Evolutionary conservation across 192 early-diverging fungal species (phyloP), one percentile per base, ranked within the genome.

Genomic region (Diversispora epigaea): DNA sequence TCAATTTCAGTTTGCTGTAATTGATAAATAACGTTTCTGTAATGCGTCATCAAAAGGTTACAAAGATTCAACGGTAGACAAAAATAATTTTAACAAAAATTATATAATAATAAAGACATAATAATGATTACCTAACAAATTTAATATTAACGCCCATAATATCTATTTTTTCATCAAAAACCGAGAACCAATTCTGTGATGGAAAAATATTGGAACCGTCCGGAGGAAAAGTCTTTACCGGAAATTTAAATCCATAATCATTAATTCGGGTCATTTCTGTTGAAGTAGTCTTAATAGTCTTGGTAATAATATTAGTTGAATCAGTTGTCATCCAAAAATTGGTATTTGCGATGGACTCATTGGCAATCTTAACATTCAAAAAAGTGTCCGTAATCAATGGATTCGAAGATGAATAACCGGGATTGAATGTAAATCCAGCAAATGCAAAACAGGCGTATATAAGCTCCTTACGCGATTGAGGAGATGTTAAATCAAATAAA

Each of bases 371-470:
- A 32, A 4, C 19, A 62, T 73, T 21, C 21, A 73, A 46, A 62
- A 73, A 73, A 3, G 58, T 4, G 22, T 73, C 72, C 19, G 56
- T 62, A 62, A 73, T 45, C 11, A 73, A 39, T 4, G 58, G 21
- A 47, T 62, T 67, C 19, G 65, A 80, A 63, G 81, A 78, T 19
- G 75, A 77, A 45, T 56, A 44, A 40, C 74, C 25, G 21, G 83
- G 82, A 39, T 80, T 84, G 32, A 81, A 78, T 40, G 85, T 84
- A 6, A 89, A 47, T 6, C 84, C 83, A 45, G 85, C 44, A 55
- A 87, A 84, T 11, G 71, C 77, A 67, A 86, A 81, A 15, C 85
- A 74, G n/a, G 83, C 80, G 41, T 87, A 85, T 6, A 86, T 66
- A 54, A 87, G 77, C 39, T 83, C 78, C 15, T 56, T 69, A 15